Evolutionary conservation across 1,284 basidiomycete genomes (phyloP).

Genomic region (Lentinus polychrous): DNA sequence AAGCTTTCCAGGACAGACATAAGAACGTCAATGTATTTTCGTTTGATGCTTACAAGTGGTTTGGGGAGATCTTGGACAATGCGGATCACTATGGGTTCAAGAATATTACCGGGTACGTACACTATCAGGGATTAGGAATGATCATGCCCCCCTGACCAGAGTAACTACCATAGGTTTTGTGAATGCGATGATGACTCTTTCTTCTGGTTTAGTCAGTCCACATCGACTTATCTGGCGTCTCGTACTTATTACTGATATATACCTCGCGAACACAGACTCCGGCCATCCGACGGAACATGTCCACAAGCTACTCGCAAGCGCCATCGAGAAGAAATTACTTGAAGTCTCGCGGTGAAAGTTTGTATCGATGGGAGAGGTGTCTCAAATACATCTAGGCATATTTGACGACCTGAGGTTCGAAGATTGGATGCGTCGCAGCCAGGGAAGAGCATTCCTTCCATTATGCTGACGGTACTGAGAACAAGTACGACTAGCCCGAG

Average conservation of each 20-base stretch:
- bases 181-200: constrained; percentile 38
- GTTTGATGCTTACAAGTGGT: constrained; percentile 46
- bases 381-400: too few species aligned
- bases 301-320: constrained; percentile 38
- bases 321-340: constrained; percentile 32
- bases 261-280: constrained; percentile 26
- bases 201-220: constrained; percentile 48
- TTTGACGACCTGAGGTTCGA: too few species aligned
- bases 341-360: constrained; percentile 11
- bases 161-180: constrained; percentile 35
- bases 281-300: constrained; percentile 45
- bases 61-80: constrained; percentile 38
- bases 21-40: constrained; percentile 33
- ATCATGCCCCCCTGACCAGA: background rate
- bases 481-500: constrained; percentile 18
- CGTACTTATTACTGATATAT: background rate
- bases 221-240: background rate
- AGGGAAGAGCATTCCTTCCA: constrained; percentile 56
- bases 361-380: too few species aligned
- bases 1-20: constrained; percentile 31
- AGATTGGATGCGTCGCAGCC: too few species aligned
- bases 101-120: constrained; percentile 40
- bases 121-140: background rate
- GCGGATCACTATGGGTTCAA: constrained; percentile 37
- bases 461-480: constrained; percentile 36